Conservation (phyloP, 2,329 filamentous ascomycete genomes). For the Aschersonia sp. region DNA sequence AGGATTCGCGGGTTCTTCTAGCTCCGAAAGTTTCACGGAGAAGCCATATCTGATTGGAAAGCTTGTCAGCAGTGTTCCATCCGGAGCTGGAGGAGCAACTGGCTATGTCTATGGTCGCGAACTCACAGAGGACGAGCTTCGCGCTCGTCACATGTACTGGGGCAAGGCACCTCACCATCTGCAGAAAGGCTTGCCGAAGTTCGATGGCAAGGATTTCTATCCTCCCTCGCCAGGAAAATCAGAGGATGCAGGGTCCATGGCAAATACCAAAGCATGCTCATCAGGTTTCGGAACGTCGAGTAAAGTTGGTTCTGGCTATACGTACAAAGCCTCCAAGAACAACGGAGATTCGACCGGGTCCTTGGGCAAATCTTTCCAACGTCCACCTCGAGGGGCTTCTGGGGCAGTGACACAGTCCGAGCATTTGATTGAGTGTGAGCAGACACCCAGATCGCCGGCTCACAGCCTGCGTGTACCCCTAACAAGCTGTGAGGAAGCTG, state of each 20-base stretch:
- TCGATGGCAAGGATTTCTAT: constrained; percentile 51
- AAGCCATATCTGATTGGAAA: constrained; percentile 41
- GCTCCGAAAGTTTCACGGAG: constrained; percentile 4
- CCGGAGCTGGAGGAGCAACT: constrained; percentile 23
- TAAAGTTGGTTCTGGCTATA: constrained; percentile 1
- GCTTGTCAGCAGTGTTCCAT: constrained; percentile 27
- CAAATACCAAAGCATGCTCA: not conserved
- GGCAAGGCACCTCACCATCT: constrained; percentile 36
- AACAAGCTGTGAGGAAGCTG: constrained; percentile 10
- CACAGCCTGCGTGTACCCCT: constrained; percentile 9
- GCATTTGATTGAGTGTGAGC: constrained; percentile 10
- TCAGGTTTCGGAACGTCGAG: not conserved
- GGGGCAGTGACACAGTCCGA: constrained; percentile 20
- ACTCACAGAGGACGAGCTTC: constrained; percentile 43
- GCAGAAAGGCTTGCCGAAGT: constrained; percentile 42
- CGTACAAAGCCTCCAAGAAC: constrained; percentile 1
- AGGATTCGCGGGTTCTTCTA: constrained; percentile 3
- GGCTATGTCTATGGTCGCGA: constrained; percentile 41
- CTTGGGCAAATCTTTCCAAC: constrained; percentile 6
- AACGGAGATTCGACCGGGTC: constrained; percentile 10
- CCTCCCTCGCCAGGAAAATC: constrained; percentile 31
- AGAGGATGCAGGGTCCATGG: not conserved
- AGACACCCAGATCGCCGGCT: constrained; percentile 8
- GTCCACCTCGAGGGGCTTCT: constrained; percentile 9
- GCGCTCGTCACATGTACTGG: constrained; percentile 46